These are phyloP conservation scores for Ustilago bromivora DNA, from an alignment of 1,284 basidiomycete genomes.

Conservation along the genomic window DNA sequence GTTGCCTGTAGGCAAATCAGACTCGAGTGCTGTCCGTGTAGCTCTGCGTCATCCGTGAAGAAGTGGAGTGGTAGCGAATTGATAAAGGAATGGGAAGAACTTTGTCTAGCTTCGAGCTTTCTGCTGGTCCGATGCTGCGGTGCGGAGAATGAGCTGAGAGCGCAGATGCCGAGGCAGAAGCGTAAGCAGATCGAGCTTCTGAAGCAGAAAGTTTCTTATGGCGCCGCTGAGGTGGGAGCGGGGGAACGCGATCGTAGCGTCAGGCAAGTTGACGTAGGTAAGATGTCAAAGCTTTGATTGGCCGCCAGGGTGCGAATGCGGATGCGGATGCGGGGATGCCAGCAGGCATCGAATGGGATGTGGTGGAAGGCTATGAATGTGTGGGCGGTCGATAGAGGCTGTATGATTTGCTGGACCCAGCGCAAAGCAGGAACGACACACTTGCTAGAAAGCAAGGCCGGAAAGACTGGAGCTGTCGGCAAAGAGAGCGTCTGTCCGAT, in stretches of 20 bases:
- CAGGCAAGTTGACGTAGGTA: background rate
- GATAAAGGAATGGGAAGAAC: background rate
- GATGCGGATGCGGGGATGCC: background rate
- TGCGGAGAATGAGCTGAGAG: background rate
- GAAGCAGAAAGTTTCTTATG: background rate
- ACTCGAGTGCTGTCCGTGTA: slow-evolving; percentile 4
- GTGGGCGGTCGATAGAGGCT: background rate
- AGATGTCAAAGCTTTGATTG: background rate
- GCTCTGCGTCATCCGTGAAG: slow-evolving; percentile 29
- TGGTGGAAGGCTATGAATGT: background rate
- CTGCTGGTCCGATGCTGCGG: slow-evolving; percentile 3
- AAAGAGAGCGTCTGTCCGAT: background rate
- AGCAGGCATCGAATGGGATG: background rate
- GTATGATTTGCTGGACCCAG: background rate
- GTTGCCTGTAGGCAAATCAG: slow-evolving; percentile 26
- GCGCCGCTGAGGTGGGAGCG: background rate
- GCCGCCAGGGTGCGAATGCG: background rate
- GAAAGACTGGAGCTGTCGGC: background rate
- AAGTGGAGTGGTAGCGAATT: background rate
- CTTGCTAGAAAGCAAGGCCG: background rate
- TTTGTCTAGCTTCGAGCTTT: background rate
- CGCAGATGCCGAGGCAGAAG: background rate
- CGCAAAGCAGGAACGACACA: background rate
- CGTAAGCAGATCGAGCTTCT: background rate
- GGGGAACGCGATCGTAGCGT: background rate